Evolutionary conservation across 2,329 filamentous ascomycete genomes (phyloP).

Genomic region (Aspergillus arachidicola): DNA sequence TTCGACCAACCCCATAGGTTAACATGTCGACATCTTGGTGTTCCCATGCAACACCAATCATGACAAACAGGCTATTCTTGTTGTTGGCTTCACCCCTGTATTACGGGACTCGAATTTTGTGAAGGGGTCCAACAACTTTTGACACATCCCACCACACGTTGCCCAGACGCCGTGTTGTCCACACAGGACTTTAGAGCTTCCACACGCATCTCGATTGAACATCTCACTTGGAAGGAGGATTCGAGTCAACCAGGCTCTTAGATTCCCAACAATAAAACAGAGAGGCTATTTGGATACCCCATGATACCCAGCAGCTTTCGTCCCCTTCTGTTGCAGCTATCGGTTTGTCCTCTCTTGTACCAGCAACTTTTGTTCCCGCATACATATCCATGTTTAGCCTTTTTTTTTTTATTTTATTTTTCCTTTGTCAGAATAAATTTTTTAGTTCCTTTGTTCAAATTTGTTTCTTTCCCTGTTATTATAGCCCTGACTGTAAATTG

Average conservation of each 20-base stretch:
- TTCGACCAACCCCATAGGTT: conserved; percentile 16
- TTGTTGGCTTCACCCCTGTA: conserved; percentile 16
- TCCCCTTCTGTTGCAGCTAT: conserved; percentile 37
- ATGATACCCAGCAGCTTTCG: conserved; percentile 44
- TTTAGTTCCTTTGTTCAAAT: conserved; percentile 27
- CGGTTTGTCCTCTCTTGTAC: conserved; percentile 35
- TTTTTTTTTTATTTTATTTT: conserved; percentile 22
- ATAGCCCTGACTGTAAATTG: conserved; percentile 24
- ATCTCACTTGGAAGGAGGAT: conserved; percentile 20
- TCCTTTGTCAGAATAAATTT: conserved; percentile 22
- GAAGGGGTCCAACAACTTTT: conserved; percentile 12
- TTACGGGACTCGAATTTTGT: conserved; percentile 13
- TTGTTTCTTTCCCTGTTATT: conserved; percentile 17
- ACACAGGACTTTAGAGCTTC: conserved; percentile 6
- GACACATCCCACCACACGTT: background rate
- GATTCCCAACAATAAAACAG: conserved; percentile 29
- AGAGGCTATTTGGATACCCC: conserved; percentile 42
- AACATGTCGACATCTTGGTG: conserved; percentile 13
- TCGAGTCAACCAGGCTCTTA: conserved; percentile 21
- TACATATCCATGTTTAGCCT: conserved; percentile 40
- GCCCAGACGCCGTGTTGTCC: conserved; percentile 11
- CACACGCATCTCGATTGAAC: conserved; percentile 14
- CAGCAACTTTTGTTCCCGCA: conserved; percentile 27
- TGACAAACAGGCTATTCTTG: conserved; percentile 15
- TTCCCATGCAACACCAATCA: conserved; percentile 10